These are phyloP conservation scores for Lactarius trivialis DNA, from an alignment of 768 basidiomycete species.

Conservation along the genomic window DNA sequence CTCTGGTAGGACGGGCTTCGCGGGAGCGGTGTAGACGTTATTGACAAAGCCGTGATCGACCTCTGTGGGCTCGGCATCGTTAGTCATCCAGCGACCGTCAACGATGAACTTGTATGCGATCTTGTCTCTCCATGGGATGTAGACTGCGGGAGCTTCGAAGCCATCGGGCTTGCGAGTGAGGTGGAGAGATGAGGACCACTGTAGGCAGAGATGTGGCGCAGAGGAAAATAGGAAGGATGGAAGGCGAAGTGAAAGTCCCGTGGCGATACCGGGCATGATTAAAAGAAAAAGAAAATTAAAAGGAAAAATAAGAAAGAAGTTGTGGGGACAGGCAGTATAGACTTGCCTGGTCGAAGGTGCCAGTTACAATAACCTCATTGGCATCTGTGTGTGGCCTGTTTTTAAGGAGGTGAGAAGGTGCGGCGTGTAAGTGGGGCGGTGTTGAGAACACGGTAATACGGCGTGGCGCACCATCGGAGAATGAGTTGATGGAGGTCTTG, in stretches of 20 bases:
- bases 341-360: slow-evolving; percentile 25
- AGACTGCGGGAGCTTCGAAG: slow-evolving; percentile 26
- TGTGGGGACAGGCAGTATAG: background rate
- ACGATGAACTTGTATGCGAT: slow-evolving; percentile 33
- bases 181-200: slow-evolving; percentile 29
- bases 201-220: slow-evolving; percentile 17
- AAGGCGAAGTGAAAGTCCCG: slow-evolving; percentile 21
- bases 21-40: slow-evolving; percentile 28
- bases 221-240: slow-evolving; percentile 19
- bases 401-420: slow-evolving; percentile 1
- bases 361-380: slow-evolving; percentile 22
- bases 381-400: slow-evolving; percentile 23
- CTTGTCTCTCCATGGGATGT: slow-evolving; percentile 27
- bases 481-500: slow-evolving; percentile 18
- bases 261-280: slow-evolving; percentile 19
- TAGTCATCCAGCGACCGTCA: slow-evolving; percentile 31
- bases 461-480: slow-evolving; percentile 18
- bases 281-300: background rate
- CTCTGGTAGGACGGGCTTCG: slow-evolving; percentile 11
- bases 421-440: background rate
- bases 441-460: slow-evolving; percentile 10
- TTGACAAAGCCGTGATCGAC: slow-evolving; percentile 30
- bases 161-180: slow-evolving; percentile 27
- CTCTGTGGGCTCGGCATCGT: slow-evolving; percentile 27
- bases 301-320: background rate